A percentile compares a stretch with the other conserved stretches of the same genome.
Conservation (phyloP, 78 protist genomes). For the Dictyostelium discoideum region dicty_2.7 NC_007088.5:8308001-8308500, state of each 20-base stretch:
- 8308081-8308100: not conserved
- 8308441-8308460: not conserved
- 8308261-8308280: not conserved
- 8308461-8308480: not conserved
- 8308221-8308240: not conserved
- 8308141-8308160: not conserved
- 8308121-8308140: not conserved
- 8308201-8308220: not conserved
- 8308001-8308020: not conserved
- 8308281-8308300: not conserved
- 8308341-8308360: not conserved
- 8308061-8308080: not conserved
- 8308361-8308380: not conserved
- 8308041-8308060: not conserved
- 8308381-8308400: too few relatives aligned
- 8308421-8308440: too few relatives aligned
- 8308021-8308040: not conserved
- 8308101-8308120: not conserved
- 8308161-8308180: not conserved
- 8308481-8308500: slow-evolving; percentile 3
- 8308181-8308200: not conserved
- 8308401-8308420: too few relatives aligned
- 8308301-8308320: too few relatives aligned
- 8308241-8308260: not conserved
- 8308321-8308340: too few relatives aligned